Percentiles rank a stretch among this genome's conserved stretches.
Evolutionary conservation across 495 filamentous ascomycete genomes (phyloP).

Genomic region (Podospora pseudocomata): DNA sequence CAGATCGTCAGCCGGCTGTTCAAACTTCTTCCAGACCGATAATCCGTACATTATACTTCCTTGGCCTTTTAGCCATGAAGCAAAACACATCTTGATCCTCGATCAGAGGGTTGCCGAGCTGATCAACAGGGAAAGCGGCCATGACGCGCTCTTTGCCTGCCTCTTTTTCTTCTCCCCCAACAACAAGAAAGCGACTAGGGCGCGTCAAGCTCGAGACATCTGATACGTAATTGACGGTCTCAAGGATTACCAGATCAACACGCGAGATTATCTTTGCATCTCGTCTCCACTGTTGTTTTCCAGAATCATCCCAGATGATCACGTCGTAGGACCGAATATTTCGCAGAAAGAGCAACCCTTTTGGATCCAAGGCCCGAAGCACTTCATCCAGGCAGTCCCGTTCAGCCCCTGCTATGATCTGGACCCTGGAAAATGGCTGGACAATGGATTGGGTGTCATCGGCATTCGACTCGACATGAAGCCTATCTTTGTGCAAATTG

Average conservation of each 20-base stretch:
- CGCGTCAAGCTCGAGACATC: not conserved
- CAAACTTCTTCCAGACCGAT: no score
- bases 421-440: not conserved
- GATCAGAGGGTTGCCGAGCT: not conserved
- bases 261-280: not conserved
- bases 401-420: not conserved
- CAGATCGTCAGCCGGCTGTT: no score
- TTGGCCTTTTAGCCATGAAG: not conserved
- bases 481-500: not conserved
- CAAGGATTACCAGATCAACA: not conserved
- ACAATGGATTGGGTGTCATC: not conserved
- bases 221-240: not conserved
- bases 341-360: not conserved
- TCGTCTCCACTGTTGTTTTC: not conserved
- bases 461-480: not conserved
- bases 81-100: not conserved
- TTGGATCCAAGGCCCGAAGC: not conserved
- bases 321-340: not conserved
- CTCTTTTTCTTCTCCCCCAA: not conserved
- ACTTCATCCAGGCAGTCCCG: not conserved
- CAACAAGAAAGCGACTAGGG: not conserved
- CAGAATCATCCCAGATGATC: not conserved
- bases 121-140: not conserved
- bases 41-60: not conserved
- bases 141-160: not conserved